Evolutionary conservation across 345 rosid genomes (phyloP), one percentile per base, ranked within the genome.

Genomic region (Noccaea bulbosa): DNA sequence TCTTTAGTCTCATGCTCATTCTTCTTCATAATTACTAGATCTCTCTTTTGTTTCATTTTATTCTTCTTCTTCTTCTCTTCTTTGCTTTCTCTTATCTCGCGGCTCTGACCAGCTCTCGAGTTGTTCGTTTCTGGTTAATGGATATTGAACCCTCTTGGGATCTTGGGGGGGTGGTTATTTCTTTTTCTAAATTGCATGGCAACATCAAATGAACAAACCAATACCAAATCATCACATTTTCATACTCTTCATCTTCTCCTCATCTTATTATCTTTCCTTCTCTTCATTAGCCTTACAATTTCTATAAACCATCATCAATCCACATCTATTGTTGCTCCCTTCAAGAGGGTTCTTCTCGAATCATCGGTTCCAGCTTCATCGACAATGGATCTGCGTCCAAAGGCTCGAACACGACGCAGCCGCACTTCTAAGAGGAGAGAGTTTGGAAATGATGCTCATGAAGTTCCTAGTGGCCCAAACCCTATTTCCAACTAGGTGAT

Each of bases 91-190:
- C 17, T 60, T 27, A 61, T 46, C 60, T 39, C 39, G 45, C 32
- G 70, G 78, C 70, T 69, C 74, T 62, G 52, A 68, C 71, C 78
- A 68, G 82, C 79, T 78, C 69, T 73, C 83, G 81, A 66, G 72
- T 66, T 55, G 77, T 85, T 85, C 83, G 95, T 90, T 34, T 69
- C 86, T 87, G 91, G 98, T 88, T 93, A 78, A 93, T 93, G 96
- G 98, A 90, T 93, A 88, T 89, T 87, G 96, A 87, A 83, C 89
- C 94, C 92, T 85, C 90, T 81, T 86, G 93, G 92, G 82, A 80
- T 81, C 81, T 84, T 80, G 91, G 93, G 93, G 77, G 97, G 94
- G 88, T 81, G 92, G 88, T 81, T 85, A 59, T 43, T 81, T 87
- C 78, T 75, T 77, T 67, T 77, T 60, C 69, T 80, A 63, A 71